phyloP scores from a whole-genome alignment of 768 basidiomycete species.

The Suillus paluster region DNA sequence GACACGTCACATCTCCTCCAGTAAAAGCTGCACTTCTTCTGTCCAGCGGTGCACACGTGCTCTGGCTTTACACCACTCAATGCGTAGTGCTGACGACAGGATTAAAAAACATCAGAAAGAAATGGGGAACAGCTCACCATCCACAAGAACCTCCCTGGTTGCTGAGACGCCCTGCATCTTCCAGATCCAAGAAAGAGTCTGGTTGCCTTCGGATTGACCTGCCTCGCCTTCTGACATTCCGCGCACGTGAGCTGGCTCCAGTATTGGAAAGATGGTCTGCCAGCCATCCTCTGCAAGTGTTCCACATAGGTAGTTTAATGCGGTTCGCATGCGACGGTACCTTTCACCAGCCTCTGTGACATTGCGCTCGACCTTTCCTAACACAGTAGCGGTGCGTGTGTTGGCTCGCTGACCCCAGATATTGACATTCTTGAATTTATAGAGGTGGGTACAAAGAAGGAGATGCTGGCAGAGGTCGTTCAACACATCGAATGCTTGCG shows the following conservation, averaged over 20 bases:
- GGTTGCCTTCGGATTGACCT: not conserved
- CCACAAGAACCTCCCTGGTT: too few relatives aligned
- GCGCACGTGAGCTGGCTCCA: not conserved
- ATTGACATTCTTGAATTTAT: slow-evolving; percentile 33
- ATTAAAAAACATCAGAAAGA: not conserved
- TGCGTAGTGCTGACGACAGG: slow-evolving; percentile 14
- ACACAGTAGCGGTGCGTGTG: not conserved
- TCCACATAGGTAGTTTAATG: not conserved
- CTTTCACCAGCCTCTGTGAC: not conserved
- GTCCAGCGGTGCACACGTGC: slow-evolving; percentile 23
- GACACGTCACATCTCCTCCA: slow-evolving; percentile 33
- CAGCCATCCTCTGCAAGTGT: not conserved
- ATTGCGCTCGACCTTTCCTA: not conserved
- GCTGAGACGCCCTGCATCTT: not conserved
- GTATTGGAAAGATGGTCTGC: not conserved
- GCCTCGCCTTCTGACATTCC: not conserved
- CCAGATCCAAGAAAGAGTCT: not conserved
- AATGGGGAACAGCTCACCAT: too few relatives aligned
- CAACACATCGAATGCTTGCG: slow-evolving; percentile 34
- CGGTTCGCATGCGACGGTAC: not conserved
- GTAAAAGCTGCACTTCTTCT: slow-evolving; percentile 28
- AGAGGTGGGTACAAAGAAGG: slow-evolving; percentile 32
- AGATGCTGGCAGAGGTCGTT: slow-evolving; percentile 33
- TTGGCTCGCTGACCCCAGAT: slow-evolving; percentile 8
- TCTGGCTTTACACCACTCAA: slow-evolving; percentile 28